Evolutionary conservation across 2,329 filamentous ascomycete species (phyloP), one percentile per base, ranked within the genome.

Genomic region (Colletotrichum kahawae): DNA sequence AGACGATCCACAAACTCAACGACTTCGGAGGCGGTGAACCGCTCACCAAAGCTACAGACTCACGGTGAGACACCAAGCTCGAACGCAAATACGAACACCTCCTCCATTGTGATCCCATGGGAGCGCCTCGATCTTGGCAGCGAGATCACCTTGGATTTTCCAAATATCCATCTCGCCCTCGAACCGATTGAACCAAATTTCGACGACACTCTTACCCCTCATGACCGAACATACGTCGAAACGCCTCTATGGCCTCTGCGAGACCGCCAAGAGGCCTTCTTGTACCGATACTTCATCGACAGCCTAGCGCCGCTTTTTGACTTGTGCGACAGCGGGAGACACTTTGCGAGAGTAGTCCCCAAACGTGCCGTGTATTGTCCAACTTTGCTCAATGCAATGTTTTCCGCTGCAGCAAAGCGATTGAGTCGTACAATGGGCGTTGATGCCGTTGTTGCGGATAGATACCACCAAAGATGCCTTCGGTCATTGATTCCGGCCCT

Each of bases 311-410:
- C 81, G 4, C 72, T 80, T 2, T 81, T 82, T 27, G 80, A 82
- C 21, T 57, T 82, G 9, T 82, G 80, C 62, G 80, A 82, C 13
- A 78, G 75, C 29, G 80, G 79, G 7, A 73, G 78, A 4, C 80
- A 82, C 56, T 82, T 82, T 64, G 79, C 80, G 27, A 81, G 78
- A 0, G 77, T 81, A 10, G 80, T 82, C 3, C 80, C 80, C 2
- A 79, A 77, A 38, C 76, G 80, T 66, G 80, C 80, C 10, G 77
- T 78, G 7, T 73, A 72, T 14, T 82, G 80, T 7, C 80, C 80
- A 4, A 80, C 79, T 5, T 72, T 82, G 10, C 77, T 81, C 77
- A 81, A 82, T 18, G 79, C 80, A 31, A 76, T 82, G 7, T 78
- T 82, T 18, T 78, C 80, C 24, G 80, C 79, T 48, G 80, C 80